Evolutionary conservation across 2,329 filamentous ascomycete genomes (phyloP), one percentile per base, ranked within the genome.

Genomic region (Hirsutella rhossiliensis): DNA sequence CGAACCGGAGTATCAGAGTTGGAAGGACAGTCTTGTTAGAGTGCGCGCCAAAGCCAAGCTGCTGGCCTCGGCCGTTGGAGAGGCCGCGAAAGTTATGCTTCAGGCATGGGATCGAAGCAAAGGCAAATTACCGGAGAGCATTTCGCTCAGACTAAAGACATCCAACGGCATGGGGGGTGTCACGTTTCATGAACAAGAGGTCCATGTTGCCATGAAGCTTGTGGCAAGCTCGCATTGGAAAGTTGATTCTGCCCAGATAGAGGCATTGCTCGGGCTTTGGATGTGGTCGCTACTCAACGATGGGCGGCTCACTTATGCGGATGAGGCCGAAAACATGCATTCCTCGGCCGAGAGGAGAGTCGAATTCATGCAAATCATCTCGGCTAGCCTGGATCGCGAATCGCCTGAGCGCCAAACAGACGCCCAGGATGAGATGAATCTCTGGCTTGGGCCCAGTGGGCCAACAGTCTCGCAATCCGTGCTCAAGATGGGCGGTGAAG

Each of bases 201-300:
- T 32, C 3, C 12, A 32, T 13, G 31, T 32, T n/a, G 12, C 31
- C 12, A 13, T 32, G 12, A 4, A n/a, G 31, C 13, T 32, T n/a
- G n/a, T 32, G 31, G 31, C 31, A 2, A 17, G 11, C 5, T 18
- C 15, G 4, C 30, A 17, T 20, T 52, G 50, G 52, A 40, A 13
- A 11, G 36, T 47, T 4, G 48, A 54, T 12, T 38, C 50, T 19
- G 43, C 47, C 9, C 40, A 43, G n/a, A n/a, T 53, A 19, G 52
- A 54, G 27, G 46, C 51, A 15, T 41, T 52, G 6, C 38, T 54
- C 5, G 44, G 52, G 2, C 43, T 49, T 9, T 52, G 51, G 46
- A 7, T 52, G 28, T 54, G 50, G 50, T 45, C 43, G 11, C 19
- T 52, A 11, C 20, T 43, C 11, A 38, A 13, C 20, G 43, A 46